Evolutionary conservation across 2,329 filamentous ascomycete species (phyloP).

Genomic region (Fusarium virguliforme): DNA sequence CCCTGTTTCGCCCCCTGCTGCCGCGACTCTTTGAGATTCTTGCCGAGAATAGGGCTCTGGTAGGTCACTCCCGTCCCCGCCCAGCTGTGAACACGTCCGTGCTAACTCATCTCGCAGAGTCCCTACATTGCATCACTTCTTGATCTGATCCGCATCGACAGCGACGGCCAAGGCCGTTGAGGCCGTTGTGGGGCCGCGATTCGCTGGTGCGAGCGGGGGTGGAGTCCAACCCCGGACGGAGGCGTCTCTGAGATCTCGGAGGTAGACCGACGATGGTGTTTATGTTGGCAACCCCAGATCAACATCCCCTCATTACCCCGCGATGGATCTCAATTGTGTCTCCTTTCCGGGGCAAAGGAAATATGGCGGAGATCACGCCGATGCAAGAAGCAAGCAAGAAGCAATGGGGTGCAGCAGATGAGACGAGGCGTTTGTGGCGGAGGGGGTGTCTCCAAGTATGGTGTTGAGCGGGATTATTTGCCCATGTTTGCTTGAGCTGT

Average conservation of each 20-base stretch:
- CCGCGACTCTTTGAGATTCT: constrained; percentile 78
- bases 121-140: constrained; percentile 61
- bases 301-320: constrained; percentile 24
- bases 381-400: constrained; percentile 20
- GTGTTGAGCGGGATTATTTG: constrained; percentile 20
- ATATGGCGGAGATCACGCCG: constrained; percentile 15
- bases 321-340: constrained; percentile 26
- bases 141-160: constrained; percentile 56
- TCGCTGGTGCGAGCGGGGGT: constrained; percentile 22
- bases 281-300: constrained; percentile 16
- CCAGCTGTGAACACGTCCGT: constrained; percentile 1
- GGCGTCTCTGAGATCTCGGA: constrained; percentile 17
- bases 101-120: constrained; percentile 53
- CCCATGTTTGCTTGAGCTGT: constrained; percentile 23
- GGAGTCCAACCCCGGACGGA: constrained; percentile 28
- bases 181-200: constrained; percentile 23
- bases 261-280: constrained; percentile 19
- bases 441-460: constrained; percentile 7
- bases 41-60: constrained; percentile 77
- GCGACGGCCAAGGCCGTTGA: constrained; percentile 49
- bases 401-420: constrained; percentile 27
- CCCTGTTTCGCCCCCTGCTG: constrained; percentile 76
- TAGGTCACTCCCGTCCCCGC: constrained; percentile 55
- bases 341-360: constrained; percentile 31
- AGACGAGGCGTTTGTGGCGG: constrained; percentile 32